These are phyloP conservation scores for Gamsiella multidivaricata DNA, from an alignment of 192 early-diverging fungal genomes.

Conservation along the genomic window DNA sequence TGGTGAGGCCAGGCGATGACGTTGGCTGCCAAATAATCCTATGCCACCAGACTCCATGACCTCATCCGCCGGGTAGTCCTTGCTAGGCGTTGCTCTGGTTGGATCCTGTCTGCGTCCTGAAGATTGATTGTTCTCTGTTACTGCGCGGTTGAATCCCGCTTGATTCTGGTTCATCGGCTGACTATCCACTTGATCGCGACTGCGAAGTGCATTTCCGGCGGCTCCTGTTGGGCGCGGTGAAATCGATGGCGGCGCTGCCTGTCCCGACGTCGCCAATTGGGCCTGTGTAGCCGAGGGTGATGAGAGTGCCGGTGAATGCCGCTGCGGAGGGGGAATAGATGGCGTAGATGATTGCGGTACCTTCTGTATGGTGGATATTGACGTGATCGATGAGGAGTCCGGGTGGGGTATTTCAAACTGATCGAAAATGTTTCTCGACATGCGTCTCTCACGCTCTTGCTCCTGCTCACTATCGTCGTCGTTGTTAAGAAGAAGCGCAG, in stretches of 20 bases:
- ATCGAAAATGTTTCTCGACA: constrained; percentile 29
- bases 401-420: constrained; percentile 7
- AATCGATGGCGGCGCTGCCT: neutral
- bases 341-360: neutral
- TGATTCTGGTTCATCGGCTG: neutral
- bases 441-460: constrained; percentile 2
- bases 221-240: neutral
- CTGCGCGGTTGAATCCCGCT: constrained; percentile 1
- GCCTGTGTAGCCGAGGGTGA: neutral
- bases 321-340: neutral
- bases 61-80: constrained; percentile 42
- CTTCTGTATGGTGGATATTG: neutral
- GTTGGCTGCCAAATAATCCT: constrained; percentile 21
- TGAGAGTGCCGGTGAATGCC: neutral
- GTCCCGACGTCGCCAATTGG: neutral
- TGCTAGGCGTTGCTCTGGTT: neutral
- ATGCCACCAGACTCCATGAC: constrained; percentile 50
- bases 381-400: neutral
- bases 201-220: neutral
- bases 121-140: neutral
- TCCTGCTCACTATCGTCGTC: constrained; percentile 23
- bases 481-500: constrained; percentile 35
- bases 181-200: neutral
- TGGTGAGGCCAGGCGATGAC: constrained; percentile 33
- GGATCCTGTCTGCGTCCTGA: constrained; percentile 17